Evolutionary conservation across 108 stramenopile species (phyloP), one percentile per base, ranked within the genome.

Genomic region (Discostella pseudostelligera): DNA sequence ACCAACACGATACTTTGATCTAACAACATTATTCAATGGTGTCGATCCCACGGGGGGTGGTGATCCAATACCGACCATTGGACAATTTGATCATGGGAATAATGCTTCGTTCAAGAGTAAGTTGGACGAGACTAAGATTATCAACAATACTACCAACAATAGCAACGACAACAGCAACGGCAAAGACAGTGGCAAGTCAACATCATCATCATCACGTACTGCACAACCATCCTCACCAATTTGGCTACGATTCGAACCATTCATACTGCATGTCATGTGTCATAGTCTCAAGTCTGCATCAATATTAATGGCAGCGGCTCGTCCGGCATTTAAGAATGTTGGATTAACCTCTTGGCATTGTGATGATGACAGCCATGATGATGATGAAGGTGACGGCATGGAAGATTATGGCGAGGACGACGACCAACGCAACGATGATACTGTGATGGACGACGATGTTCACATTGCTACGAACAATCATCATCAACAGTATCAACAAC

Each of bases 201-300:
- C n/a, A n/a, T n/a, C n/a, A n/a, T n/a, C n/a, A n/a, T n/a, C n/a
- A n/a, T n/a, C n/a, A n/a, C n/a, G 32, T 32, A 32, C 32, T 4
- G 4, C 3, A 32, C 32, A 32, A 5, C 47, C 69, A 13, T 44
- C 61, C 10, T 10, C 69, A 6, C 71, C 80, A 3, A 69, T 91
- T 29, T 94, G 88, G 88, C 64, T 95, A 9, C 71, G 94, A 6
- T 92, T 71, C 66, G 94, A 95, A 76, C 88, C 94, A 1, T 90
- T 95, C 62, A 95, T 95, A 74, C 70, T 95, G 40, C 94, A 95
- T 62, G 94, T 92, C 21, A 82, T 84, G 56, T 92, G 90, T 65
- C 67, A 79, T 51, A 87, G 85, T 49, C 83, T 90, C 51, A 50
- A 71, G 39, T 79, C 87, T 1, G 90, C 94, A 13, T 70, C 77